Base-by-base conservation (phyloP, 306 rosid species). In the Cicer bijugum region DNA sequence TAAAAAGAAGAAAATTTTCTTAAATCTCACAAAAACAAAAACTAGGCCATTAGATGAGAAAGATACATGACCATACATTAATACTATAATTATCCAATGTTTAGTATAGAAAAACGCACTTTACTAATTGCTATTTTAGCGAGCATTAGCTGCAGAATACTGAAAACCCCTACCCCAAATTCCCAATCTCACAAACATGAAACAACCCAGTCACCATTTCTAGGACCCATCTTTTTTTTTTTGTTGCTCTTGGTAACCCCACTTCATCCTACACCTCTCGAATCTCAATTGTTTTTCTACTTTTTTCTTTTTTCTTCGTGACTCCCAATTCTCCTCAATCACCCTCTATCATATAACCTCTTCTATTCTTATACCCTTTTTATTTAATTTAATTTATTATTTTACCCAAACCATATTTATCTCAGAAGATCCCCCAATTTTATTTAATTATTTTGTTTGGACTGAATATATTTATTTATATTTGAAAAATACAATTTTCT, bases 141-240 rank as follows among this genome's bases (percentile, higher is more conserved):
- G 50, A 57, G 10, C 57, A 2, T 35, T 76, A 45, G 63, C 1
- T 59, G 57, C 71, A 50, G 57, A 78, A 48, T 51, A 3, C 17
- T 68, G 38, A 39, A 28, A 59, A 68, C 10, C 55, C 5, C 67
- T 7, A 4, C 63, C 62, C 53, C 15, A 8, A 57, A 46, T n/a
- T 5, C 44, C 17, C 38, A 59, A 7, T 53, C 65, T 40, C 44
- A 33, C 17, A 63, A 9, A 15, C 19, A 17, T 17, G 19, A 17
- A 17, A 17, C 28, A 12, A 43, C 50, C 38, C 51, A 59, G 3
- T 14, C 64, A 33, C 45, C 5, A 33, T 68, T 61, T 59, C 23
- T 48, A 66, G 79, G 73, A 39, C 71, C 63, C 56, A 78, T 61
- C 37, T 48, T 14, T 23, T 51, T 35, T 35, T 16, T 43, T 40